Percentiles rank a stretch among this genome's conserved stretches.
Evolutionary conservation across 257 asterid species (phyloP).

Genomic region (Eustoma russellianum): DNA sequence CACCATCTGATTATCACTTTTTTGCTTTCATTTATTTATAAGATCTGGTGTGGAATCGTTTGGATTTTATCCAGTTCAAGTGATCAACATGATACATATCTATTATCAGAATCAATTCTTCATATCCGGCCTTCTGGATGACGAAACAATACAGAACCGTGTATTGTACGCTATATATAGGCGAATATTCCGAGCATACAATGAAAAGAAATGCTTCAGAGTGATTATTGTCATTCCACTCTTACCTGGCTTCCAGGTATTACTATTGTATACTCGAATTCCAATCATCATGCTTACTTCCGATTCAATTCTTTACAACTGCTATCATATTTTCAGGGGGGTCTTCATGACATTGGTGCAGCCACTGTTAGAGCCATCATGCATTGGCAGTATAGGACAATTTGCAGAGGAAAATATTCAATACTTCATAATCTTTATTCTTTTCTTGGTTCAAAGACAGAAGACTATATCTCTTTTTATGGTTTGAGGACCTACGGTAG

Average conservation of each 20-base stretch:
- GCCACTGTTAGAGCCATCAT: constrained; percentile 94
- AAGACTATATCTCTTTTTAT: constrained; percentile 73
- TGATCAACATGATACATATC: background rate
- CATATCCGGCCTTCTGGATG: constrained; percentile 85
- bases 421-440: constrained; percentile 67
- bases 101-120: constrained; percentile 82
- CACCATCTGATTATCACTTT: too few relatives aligned
- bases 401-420: constrained; percentile 68
- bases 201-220: constrained; percentile 58
- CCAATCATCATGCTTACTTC: constrained; percentile 5
- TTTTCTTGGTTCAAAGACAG: constrained; percentile 51
- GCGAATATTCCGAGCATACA: constrained; percentile 74
- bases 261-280: constrained; percentile 7
- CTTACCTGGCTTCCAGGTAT: constrained; percentile 89
- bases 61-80: too few relatives aligned
- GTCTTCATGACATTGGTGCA: constrained; percentile 89
- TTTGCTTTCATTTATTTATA: too few relatives aligned
- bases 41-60: too few relatives aligned
- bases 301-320: constrained; percentile 9
- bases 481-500: constrained; percentile 77
- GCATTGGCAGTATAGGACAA: constrained; percentile 97
- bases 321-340: constrained; percentile 51
- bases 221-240: constrained; percentile 88
- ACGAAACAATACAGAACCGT: constrained; percentile 77
- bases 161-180: constrained; percentile 74